These are phyloP conservation scores for Gracilaria caudata DNA, from an alignment of 23 red algal species.

Conservation along the genomic window DNA sequence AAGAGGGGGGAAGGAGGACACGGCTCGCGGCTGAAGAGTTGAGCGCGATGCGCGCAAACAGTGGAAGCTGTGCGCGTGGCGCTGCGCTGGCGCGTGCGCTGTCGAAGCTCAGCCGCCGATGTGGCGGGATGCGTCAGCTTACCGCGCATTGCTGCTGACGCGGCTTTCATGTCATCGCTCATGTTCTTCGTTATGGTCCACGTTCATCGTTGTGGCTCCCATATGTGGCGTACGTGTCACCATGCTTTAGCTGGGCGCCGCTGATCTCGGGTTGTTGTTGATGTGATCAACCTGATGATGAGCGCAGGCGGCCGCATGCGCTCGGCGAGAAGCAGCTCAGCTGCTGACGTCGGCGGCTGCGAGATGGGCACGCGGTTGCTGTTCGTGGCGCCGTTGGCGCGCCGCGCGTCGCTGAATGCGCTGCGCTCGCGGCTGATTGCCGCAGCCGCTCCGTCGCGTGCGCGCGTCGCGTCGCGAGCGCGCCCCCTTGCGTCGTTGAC, in stretches of 20 bases:
- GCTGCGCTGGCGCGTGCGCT: constrained; percentile 16
- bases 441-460: neutral
- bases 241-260: neutral
- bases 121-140: neutral
- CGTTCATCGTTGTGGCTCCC: neutral
- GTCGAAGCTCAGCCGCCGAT: neutral
- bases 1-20: neutral
- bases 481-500: neutral
- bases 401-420: neutral
- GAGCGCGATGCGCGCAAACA: neutral
- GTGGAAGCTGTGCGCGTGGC: constrained; percentile 34
- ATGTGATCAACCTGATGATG: too few species aligned
- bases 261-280: neutral
- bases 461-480: neutral
- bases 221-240: too few species aligned
- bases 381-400: constrained; percentile 1
- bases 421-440: neutral
- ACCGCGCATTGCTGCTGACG: constrained; percentile 10
- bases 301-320: too few species aligned
- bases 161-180: neutral
- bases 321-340: too few species aligned
- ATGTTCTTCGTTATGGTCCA: too few species aligned
- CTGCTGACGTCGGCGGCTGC: neutral
- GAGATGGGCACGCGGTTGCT: neutral
- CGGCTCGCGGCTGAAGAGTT: neutral